A percentile compares a stretch with the other conserved stretches of the same genome.
Evolutionary conservation across 495 filamentous ascomycete species (phyloP).

Genomic region (Trypethelium eluteriae): DNA sequence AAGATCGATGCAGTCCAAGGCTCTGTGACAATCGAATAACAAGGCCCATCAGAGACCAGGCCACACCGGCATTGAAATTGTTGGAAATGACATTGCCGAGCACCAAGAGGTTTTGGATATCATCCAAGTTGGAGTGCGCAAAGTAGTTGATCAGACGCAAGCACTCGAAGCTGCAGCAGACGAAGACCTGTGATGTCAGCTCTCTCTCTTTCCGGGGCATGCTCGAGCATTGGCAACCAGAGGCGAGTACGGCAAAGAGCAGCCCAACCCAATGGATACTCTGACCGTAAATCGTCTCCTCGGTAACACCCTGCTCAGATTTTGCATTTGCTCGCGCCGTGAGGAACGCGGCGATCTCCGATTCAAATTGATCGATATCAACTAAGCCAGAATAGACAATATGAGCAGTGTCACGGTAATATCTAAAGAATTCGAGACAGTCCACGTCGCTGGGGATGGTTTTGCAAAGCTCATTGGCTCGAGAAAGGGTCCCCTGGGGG

Average conservation of each 20-base stretch:
- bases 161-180: slow-evolving; percentile 57
- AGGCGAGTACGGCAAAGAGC: slow-evolving; percentile 70
- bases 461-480: slow-evolving; percentile 60
- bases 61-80: slow-evolving; percentile 58
- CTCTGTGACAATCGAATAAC: slow-evolving; percentile 53
- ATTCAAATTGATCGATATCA: slow-evolving; percentile 59
- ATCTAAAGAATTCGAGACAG: slow-evolving; percentile 61
- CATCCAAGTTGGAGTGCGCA: slow-evolving; percentile 51
- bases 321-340: slow-evolving; percentile 50
- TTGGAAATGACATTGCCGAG: slow-evolving; percentile 56
- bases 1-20: slow-evolving; percentile 49
- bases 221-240: slow-evolving; percentile 73
- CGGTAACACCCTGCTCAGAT: slow-evolving; percentile 42
- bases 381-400: slow-evolving; percentile 74
- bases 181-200: slow-evolving; percentile 53
- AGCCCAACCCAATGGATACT: slow-evolving; percentile 60
- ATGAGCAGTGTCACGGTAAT: slow-evolving; percentile 68
- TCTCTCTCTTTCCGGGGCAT: slow-evolving; percentile 53
- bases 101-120: slow-evolving; percentile 50
- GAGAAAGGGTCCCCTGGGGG: slow-evolving; percentile 59
- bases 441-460: slow-evolving; percentile 61
- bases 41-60: slow-evolving; percentile 52
- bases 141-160: slow-evolving; percentile 56
- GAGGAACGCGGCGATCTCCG: slow-evolving; percentile 57
- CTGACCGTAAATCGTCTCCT: slow-evolving; percentile 44